phyloP scores from a whole-genome alignment of 148 eudicot species.

The Amaranthus palmeri region DNA sequence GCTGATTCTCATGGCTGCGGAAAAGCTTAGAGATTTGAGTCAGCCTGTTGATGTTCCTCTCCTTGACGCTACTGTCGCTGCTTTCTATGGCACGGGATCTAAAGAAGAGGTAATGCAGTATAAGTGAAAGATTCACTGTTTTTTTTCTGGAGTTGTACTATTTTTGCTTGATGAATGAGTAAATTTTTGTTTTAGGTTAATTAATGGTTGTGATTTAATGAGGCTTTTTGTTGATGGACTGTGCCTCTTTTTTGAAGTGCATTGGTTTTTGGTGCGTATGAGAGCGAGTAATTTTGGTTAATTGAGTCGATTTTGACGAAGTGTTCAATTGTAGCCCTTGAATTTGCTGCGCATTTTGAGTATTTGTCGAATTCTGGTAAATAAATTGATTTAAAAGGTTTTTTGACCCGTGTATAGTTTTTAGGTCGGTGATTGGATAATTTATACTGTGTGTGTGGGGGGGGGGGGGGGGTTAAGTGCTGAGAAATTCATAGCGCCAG shows the following conservation, averaged over 20 bases:
- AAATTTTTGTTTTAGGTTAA: background rate
- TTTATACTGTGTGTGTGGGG: background rate
- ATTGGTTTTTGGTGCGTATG: background rate
- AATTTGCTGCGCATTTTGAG: background rate
- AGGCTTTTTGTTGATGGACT: background rate
- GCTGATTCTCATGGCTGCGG: slow-evolving; percentile 62
- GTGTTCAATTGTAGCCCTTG: background rate
- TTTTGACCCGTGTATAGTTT: background rate
- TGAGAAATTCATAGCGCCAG: background rate
- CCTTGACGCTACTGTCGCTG: slow-evolving; percentile 90
- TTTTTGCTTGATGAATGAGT: background rate
- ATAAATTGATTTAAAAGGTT: background rate
- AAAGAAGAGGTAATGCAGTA: slow-evolving; percentile 56
- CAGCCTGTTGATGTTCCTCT: slow-evolving; percentile 85
- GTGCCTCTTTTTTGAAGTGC: background rate
- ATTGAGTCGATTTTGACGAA: background rate
- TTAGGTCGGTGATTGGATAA: background rate
- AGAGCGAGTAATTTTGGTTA: background rate
- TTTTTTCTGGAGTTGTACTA: background rate
- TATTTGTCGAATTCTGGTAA: background rate
- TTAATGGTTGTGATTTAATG: background rate
- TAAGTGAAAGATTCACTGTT: background rate
- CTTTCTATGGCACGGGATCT: slow-evolving; percentile 98
- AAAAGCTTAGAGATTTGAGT: slow-evolving; percentile 84
- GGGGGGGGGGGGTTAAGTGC: background rate